Conservation (phyloP, 2,329 filamentous ascomycete species). For the Pestalotiopsis sp. region DNA sequence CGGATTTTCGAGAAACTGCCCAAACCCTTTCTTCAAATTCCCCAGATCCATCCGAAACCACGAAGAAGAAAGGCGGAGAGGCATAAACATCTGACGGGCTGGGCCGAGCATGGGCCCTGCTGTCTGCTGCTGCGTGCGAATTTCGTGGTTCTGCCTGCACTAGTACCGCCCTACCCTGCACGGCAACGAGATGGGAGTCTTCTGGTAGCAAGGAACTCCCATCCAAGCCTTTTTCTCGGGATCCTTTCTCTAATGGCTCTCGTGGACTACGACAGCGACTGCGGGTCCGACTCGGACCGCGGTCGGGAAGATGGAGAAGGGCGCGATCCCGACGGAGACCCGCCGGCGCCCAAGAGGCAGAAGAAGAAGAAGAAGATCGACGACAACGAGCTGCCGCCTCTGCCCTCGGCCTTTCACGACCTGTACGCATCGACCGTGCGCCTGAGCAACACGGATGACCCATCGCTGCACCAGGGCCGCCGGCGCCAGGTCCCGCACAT, state of each 20-base stretch:
- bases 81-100: neutral
- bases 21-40: neutral
- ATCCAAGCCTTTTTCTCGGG: neutral
- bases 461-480: conserved; percentile 80
- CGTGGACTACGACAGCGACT: conserved; percentile 35
- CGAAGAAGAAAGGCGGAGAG: neutral
- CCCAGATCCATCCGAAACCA: neutral
- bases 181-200: neutral
- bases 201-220: neutral
- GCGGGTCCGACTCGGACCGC: conserved; percentile 17
- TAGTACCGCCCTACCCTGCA: conserved; percentile 2
- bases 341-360: conserved; percentile 22
- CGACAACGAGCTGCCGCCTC: conserved; percentile 58
- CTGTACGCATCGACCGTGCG: conserved; percentile 84
- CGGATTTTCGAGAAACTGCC: no score
- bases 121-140: neutral
- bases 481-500: conserved; percentile 81
- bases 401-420: conserved; percentile 81
- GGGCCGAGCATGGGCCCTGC: neutral
- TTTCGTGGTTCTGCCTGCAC: conserved; percentile 5
- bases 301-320: neutral
- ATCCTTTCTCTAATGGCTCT: conserved; percentile 29
- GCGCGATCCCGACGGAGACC: neutral
- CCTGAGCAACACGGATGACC: conserved; percentile 77
- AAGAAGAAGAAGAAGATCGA: conserved; percentile 25